phyloP scores from a whole-genome alignment of 306 rosid species.

The Oxytropis ochrocephala region DNA sequence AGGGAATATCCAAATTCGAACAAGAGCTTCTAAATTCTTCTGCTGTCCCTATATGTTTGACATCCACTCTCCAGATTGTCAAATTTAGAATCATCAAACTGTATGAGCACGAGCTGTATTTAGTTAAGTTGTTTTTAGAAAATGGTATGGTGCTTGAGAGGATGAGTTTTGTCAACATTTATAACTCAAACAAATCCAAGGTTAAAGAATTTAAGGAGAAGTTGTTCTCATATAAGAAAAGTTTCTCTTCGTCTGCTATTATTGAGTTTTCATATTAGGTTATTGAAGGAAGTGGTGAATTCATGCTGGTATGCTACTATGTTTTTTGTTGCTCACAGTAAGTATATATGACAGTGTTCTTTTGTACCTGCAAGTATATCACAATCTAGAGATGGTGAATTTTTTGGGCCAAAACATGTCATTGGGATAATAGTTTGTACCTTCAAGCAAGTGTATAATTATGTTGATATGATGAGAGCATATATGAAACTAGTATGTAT shows the following conservation, averaged over 20 bases:
- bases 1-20: neutral
- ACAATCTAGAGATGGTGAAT: neutral
- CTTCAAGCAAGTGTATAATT: too few relatives aligned
- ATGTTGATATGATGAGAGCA: too few relatives aligned
- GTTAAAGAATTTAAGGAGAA: neutral
- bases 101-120: neutral
- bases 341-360: neutral
- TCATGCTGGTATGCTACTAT: too few relatives aligned
- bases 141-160: neutral
- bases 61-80: neutral
- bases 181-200: neutral
- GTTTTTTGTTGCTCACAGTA: neutral
- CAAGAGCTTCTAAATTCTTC: neutral
- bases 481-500: too few relatives aligned
- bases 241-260: neutral
- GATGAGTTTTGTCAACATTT: neutral
- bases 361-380: too few relatives aligned
- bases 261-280: constrained; percentile 3
- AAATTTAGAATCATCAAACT: neutral
- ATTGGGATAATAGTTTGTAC: neutral
- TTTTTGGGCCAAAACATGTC: neutral
- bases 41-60: neutral
- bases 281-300: neutral
- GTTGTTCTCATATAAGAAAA: neutral
- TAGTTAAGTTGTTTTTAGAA: too few relatives aligned